Percentiles rank a stretch among this genome's conserved stretches.
These are phyloP conservation scores for Sistotremastrum niveocremeum DNA, from an alignment of 768 basidiomycete species.

Conservation along the genomic window DNA sequence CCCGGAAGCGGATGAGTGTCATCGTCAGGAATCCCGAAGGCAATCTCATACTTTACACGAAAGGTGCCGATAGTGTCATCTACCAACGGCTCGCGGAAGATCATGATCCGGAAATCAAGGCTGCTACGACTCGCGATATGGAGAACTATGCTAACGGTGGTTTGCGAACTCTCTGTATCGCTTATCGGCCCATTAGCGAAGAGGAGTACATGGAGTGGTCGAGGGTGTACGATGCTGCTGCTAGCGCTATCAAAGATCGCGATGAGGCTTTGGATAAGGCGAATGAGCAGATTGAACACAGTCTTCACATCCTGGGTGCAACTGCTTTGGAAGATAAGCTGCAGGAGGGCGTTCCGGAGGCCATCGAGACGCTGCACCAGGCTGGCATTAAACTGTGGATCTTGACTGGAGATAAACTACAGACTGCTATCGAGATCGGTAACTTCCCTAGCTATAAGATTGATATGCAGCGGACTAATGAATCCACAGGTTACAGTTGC, in stretches of 20 bases:
- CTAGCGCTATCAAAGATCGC: slow-evolving; percentile 57
- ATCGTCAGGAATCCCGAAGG: slow-evolving; percentile 79
- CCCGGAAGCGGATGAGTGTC: slow-evolving; percentile 92
- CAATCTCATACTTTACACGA: slow-evolving; percentile 73
- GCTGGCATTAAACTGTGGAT: slow-evolving; percentile 99
- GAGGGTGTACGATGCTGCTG: slow-evolving; percentile 70
- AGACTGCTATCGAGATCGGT: slow-evolving; percentile 97
- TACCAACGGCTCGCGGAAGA: slow-evolving; percentile 71
- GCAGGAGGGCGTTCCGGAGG: slow-evolving; percentile 93
- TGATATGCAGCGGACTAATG: too few species aligned
- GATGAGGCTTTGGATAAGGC: slow-evolving; percentile 90
- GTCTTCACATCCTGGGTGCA: slow-evolving; percentile 75
- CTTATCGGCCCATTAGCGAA: slow-evolving; percentile 64
- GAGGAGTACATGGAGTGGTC: slow-evolving; percentile 79
- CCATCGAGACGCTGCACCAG: slow-evolving; percentile 79
- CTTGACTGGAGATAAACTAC: slow-evolving; percentile 92
- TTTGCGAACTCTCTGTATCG: slow-evolving; percentile 81
- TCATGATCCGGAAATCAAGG: slow-evolving; percentile 63
- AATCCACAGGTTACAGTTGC: slow-evolving; percentile 59
- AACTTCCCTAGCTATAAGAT: background rate
- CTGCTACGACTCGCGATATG: slow-evolving; percentile 74
- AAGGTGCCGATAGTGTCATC: slow-evolving; percentile 95
- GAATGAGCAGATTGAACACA: slow-evolving; percentile 71
- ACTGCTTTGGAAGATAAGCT: slow-evolving; percentile 96
- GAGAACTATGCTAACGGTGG: slow-evolving; percentile 90